A percentile compares a stretch with the other conserved stretches of the same genome.
Evolutionary conservation across 2,329 filamentous ascomycete genomes (phyloP).

Genomic region (Trematosphaeria pertusa): DNA sequence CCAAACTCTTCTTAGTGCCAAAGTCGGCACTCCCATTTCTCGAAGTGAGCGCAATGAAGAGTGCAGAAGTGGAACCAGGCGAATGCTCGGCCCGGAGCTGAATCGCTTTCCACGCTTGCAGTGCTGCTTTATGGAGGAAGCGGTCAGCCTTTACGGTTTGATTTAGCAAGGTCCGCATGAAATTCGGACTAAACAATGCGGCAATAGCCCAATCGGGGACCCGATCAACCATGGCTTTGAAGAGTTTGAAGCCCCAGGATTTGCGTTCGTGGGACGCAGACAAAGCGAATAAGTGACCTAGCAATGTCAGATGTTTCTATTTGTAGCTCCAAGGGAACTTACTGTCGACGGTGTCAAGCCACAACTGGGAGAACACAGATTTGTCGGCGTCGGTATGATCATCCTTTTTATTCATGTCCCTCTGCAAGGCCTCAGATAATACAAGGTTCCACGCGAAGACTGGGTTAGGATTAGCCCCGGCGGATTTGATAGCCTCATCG

Average conservation of each 20-base stretch:
- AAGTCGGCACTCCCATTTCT: slow-evolving; percentile 78
- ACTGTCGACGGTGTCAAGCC: slow-evolving; percentile 87
- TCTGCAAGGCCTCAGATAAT: slow-evolving; percentile 53
- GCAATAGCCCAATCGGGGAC: slow-evolving; percentile 59
- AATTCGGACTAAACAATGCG: slow-evolving; percentile 79
- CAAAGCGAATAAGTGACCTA: slow-evolving; percentile 83
- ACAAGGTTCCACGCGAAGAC: slow-evolving; percentile 90
- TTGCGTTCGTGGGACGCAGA: slow-evolving; percentile 87
- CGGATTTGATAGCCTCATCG: slow-evolving; percentile 63
- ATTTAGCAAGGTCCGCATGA: slow-evolving; percentile 64
- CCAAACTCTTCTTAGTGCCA: slow-evolving; percentile 84
- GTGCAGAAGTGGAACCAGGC: slow-evolving; percentile 63
- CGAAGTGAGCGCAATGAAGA: slow-evolving; percentile 73
- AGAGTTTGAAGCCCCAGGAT: slow-evolving; percentile 88
- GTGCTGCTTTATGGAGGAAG: slow-evolving; percentile 69
- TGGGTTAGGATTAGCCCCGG: slow-evolving; percentile 79
- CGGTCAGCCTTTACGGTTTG: slow-evolving; percentile 45
- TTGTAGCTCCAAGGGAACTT: slow-evolving; percentile 51
- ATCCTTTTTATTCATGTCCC: slow-evolving; percentile 30
- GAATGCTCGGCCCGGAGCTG: slow-evolving; percentile 66
- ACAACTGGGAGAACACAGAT: slow-evolving; percentile 75
- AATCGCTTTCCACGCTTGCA: slow-evolving; percentile 76
- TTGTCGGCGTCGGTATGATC: slow-evolving; percentile 43
- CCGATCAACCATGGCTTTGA: slow-evolving; percentile 73
- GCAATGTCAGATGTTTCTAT: slow-evolving; percentile 12